phyloP scores from a whole-genome alignment of 2,329 filamentous ascomycete species.

The Aspergillus ochraceus region DNA sequence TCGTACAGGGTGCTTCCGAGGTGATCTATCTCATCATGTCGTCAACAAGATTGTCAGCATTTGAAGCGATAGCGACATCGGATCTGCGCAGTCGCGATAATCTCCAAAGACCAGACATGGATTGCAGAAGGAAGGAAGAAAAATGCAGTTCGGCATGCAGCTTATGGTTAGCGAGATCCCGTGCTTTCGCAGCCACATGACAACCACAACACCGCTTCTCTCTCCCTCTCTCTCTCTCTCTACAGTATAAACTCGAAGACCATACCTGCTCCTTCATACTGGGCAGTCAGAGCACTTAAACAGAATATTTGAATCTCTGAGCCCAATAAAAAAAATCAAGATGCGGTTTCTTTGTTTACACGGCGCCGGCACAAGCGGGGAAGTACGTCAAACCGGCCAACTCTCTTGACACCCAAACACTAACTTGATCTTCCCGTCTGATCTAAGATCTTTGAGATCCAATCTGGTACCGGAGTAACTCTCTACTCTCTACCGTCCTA shows the following conservation, averaged over 20 bases:
- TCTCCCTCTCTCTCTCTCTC: not conserved
- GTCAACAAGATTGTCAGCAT: not conserved
- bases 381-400: slow-evolving; percentile 21
- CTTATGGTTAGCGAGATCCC: not conserved
- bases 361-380: slow-evolving; percentile 31
- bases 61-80: too few relatives aligned
- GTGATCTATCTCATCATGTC: not conserved
- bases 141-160: not conserved
- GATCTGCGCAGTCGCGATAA: not conserved
- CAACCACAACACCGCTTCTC: not conserved
- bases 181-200: not conserved
- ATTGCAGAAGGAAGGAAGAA: not conserved
- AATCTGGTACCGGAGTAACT: slow-evolving; percentile 24
- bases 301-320: not conserved
- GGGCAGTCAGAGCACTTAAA: not conserved
- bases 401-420: not conserved
- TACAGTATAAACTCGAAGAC: not conserved
- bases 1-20: not conserved
- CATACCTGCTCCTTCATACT: not conserved
- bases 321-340: not conserved
- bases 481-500: not conserved
- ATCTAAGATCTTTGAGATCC: slow-evolving; percentile 38
- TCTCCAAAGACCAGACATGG: not conserved
- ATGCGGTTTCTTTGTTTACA: slow-evolving; percentile 38
- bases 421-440: not conserved